Conservation (phyloP, 2,329 filamentous ascomycete genomes). For the Colletotrichum graminicola region DNA sequence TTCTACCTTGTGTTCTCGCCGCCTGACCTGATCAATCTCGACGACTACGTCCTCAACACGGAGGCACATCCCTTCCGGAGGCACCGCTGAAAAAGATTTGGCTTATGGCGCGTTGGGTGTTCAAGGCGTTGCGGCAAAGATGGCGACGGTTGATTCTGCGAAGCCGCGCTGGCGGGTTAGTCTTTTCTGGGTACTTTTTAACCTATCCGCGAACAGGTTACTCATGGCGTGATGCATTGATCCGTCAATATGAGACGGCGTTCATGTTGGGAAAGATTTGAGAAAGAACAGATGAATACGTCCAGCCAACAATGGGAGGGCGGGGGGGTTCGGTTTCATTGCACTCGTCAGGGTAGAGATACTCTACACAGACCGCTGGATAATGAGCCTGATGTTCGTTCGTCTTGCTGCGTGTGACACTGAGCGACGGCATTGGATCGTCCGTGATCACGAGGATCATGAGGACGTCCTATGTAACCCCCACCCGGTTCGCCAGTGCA, state of each 20-base stretch:
- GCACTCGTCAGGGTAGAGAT: background rate
- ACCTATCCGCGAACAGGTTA: too few species aligned
- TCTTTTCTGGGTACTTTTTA: background rate
- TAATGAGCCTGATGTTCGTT: background rate
- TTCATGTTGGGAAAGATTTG: too few species aligned
- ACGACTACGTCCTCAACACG: slow-evolving; percentile 74
- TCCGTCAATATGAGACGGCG: background rate
- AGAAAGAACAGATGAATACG: background rate
- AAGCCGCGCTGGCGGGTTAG: too few species aligned
- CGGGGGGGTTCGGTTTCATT: background rate
- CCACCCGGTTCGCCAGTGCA: background rate
- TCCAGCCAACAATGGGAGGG: background rate
- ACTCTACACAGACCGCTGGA: background rate
- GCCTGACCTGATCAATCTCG: slow-evolving; percentile 71
- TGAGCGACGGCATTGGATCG: background rate
- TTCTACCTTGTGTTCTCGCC: slow-evolving; percentile 80
- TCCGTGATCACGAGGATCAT: background rate
- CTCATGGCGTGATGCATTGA: too few species aligned
- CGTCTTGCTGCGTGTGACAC: background rate
- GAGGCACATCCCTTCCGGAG: slow-evolving; percentile 61
- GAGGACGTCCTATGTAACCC: background rate
- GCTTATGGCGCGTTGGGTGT: background rate
- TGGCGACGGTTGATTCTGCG: background rate
- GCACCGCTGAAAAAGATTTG: slow-evolving; percentile 2
- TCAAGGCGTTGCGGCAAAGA: background rate